These are phyloP conservation scores for Neoboletus brunneissimus DNA, from an alignment of 768 basidiomycete species.

Conservation along the genomic window DNA sequence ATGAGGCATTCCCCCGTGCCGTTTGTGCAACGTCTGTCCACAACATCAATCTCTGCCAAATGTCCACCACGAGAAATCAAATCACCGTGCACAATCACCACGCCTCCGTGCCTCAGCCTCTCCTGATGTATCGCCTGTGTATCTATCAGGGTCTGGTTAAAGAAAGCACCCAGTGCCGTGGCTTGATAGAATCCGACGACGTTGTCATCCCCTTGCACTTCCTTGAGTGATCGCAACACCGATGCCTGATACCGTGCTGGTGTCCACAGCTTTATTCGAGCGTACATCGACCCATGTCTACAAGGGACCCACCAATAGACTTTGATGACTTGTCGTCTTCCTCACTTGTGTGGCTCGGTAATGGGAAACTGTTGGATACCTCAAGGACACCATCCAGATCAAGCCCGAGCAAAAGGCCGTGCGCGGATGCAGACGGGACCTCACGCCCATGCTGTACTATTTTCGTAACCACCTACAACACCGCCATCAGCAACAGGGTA, in stretches of 20 bases:
- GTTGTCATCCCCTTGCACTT: constrained; percentile 88
- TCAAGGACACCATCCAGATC: constrained; percentile 91
- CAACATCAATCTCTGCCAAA: constrained; percentile 5
- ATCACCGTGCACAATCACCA: constrained; percentile 81
- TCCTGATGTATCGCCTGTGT: constrained; percentile 85
- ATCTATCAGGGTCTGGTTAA: constrained; percentile 76
- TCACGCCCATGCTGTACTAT: constrained; percentile 92
- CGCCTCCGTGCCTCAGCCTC: constrained; percentile 79
- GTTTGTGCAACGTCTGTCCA: constrained; percentile 71
- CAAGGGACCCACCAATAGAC: constrained; percentile 54
- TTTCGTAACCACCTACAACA: constrained; percentile 79
- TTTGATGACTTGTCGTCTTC: constrained; percentile 84
- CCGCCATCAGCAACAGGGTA: constrained; percentile 15
- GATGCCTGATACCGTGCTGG: constrained; percentile 77
- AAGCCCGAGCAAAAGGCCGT: constrained; percentile 85
- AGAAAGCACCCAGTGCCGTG: constrained; percentile 80
- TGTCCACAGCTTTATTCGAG: constrained; percentile 2
- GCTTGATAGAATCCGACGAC: constrained; percentile 95
- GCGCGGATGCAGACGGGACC: constrained; percentile 64
- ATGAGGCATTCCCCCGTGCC: constrained; percentile 78
- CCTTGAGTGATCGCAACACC: constrained; percentile 85
- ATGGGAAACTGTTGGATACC: constrained; percentile 86
- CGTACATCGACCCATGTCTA: constrained; percentile 4
- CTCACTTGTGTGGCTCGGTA: constrained; percentile 69
- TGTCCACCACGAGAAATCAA: constrained; percentile 9